These are phyloP conservation scores for Ophiosphaerella herpotricha DNA, from an alignment of 2,329 filamentous ascomycete species.

Conservation along the genomic window DNA sequence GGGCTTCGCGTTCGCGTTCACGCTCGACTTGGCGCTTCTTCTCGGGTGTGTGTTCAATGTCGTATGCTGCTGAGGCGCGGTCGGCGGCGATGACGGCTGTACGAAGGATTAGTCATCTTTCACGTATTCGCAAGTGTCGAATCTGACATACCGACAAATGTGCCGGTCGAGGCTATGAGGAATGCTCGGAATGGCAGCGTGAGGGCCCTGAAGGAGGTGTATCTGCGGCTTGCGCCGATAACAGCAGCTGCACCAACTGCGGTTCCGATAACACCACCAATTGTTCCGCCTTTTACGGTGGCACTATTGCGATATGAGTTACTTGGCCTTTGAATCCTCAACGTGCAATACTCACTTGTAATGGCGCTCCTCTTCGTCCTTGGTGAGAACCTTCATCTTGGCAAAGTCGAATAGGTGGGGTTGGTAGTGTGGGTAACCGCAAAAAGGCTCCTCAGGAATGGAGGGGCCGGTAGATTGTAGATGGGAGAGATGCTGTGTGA, in stretches of 20 bases:
- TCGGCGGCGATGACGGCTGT: slow-evolving; percentile 81
- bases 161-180: slow-evolving; percentile 79
- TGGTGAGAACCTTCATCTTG: slow-evolving; percentile 90
- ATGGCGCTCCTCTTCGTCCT: slow-evolving; percentile 88
- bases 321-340: neutral
- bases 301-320: slow-evolving; percentile 50
- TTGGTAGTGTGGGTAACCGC: neutral
- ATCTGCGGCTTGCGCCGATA: slow-evolving; percentile 69
- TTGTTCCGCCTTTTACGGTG: slow-evolving; percentile 77
- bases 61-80: slow-evolving; percentile 70
- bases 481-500: neutral
- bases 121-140: neutral
- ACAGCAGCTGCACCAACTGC: slow-evolving; percentile 70
- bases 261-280: slow-evolving; percentile 73
- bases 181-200: slow-evolving; percentile 91
- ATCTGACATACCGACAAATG: slow-evolving; percentile 68
- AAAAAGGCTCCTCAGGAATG: neutral
- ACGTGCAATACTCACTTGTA: slow-evolving; percentile 62
- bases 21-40: slow-evolving; percentile 38
- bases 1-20: slow-evolving; percentile 39
- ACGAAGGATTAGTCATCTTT: slow-evolving; percentile 15
- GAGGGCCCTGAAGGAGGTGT: slow-evolving; percentile 75
- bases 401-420: neutral
- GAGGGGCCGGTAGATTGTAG: neutral
- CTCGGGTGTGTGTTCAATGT: slow-evolving; percentile 68